These are phyloP conservation scores for Hypoxylon sp. DNA, from an alignment of 2,329 filamentous ascomycete species.

Conservation along the genomic window DNA sequence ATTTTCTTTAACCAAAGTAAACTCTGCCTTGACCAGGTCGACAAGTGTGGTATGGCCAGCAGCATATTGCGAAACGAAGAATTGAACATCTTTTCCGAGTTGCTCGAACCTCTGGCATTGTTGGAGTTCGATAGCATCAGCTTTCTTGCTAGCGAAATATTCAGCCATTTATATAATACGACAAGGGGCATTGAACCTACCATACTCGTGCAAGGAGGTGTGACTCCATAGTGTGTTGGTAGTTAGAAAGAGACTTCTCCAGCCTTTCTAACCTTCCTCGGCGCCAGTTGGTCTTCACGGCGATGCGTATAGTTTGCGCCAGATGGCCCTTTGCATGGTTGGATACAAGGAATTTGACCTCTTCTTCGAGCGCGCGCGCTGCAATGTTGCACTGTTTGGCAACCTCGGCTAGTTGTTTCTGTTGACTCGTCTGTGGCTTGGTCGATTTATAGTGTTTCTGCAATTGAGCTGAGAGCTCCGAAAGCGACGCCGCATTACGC, in stretches of 20 bases:
- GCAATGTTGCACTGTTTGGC: conserved; percentile 24
- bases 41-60: neutral
- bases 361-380: conserved; percentile 26
- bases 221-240: conserved; percentile 19
- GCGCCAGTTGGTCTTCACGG: conserved; percentile 45
- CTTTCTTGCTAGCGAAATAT: conserved; percentile 9
- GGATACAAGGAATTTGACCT: conserved; percentile 22
- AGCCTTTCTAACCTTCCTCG: conserved; percentile 41
- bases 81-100: conserved; percentile 4
- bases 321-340: conserved; percentile 26
- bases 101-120: conserved; percentile 14
- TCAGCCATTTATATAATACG: neutral
- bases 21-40: conserved; percentile 10
- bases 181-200: conserved; percentile 3
- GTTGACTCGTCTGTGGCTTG: conserved; percentile 9
- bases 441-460: conserved; percentile 1
- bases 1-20: neutral
- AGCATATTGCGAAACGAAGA: conserved; percentile 16
- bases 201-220: conserved; percentile 17
- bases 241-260: conserved; percentile 39
- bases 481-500: conserved; percentile 2
- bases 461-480: conserved; percentile 10
- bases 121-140: conserved; percentile 20
- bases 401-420: conserved; percentile 15
- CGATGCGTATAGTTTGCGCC: conserved; percentile 17